Base-by-base conservation (phyloP, 257 asterid species). In the Rehmannia glutinosa region DNA sequence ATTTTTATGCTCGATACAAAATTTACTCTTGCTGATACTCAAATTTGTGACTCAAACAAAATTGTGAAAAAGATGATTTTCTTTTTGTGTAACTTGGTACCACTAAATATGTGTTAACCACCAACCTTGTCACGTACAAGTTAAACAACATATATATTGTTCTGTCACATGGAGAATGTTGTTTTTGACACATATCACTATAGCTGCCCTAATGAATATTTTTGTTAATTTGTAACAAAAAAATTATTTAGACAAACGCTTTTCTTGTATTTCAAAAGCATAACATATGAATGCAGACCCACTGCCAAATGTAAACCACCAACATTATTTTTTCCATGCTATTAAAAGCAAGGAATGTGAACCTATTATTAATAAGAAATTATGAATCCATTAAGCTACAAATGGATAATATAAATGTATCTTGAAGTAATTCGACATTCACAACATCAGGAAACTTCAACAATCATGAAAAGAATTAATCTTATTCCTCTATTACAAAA, bases 381-480 rank as follows among this genome's bases (percentile, higher is more conserved):
- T n/a, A n/a, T n/a, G n/a, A n/a, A n/a, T n/a, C n/a, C n/a, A n/a
- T n/a, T n/a, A n/a, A n/a, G n/a, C n/a, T n/a, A n/a, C n/a, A n/a
- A n/a, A n/a, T n/a, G n/a, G n/a, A n/a, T n/a, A n/a, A n/a, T n/a
- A n/a, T n/a, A 41, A 32, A 51, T 8, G 38, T 17, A 65, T 25
- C 17, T 17, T 36, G 54, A 55, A 65, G 21, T 10, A 19, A 49
- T 27, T 13, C 27, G 28, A 49, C 25, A 73, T 25, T 57, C 35
- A 62, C 12, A 20, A 24, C 55, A 23, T 49, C 35, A 62, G 47
- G 27, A 56, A 73, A 27, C 47, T 49, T 73, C 49, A 49, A 20
- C 0, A 52, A 47, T 9, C n/a, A 16, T 50, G 51, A 58, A 47
- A 17, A 33, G 1, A 21, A 25, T 36, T 38, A 36, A 39, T 25